phyloP scores from a whole-genome alignment of 2,329 filamentous ascomycete species.

The Ascocoryne sarcoides region DNA sequence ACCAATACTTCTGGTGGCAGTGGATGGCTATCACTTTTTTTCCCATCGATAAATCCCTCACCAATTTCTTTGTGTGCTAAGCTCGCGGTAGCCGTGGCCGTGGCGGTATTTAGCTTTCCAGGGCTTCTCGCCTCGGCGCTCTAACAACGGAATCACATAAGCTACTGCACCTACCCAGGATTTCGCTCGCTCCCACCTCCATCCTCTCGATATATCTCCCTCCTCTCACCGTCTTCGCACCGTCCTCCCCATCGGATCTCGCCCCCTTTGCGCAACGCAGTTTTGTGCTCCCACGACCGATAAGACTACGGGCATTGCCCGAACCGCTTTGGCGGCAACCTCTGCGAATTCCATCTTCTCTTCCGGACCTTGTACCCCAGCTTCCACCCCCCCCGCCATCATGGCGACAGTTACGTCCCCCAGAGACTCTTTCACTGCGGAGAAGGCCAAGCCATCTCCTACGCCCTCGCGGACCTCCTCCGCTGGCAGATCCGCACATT shows the following conservation, averaged over 20 bases:
- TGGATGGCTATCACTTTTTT: background rate
- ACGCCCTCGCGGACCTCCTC: constrained; percentile 22
- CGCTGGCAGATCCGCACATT: constrained; percentile 18
- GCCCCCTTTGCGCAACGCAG: background rate
- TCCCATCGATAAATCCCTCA: background rate
- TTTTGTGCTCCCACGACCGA: background rate
- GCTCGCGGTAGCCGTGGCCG: background rate
- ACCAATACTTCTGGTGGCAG: background rate
- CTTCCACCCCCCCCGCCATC: constrained; percentile 3
- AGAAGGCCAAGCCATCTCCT: constrained; percentile 20
- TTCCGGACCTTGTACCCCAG: constrained; percentile 1
- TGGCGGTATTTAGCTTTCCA: background rate
- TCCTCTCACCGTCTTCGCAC: background rate
- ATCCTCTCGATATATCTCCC: background rate
- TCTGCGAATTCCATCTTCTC: constrained; percentile 4
- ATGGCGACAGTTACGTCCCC: constrained; percentile 25
- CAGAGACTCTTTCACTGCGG: constrained; percentile 13
- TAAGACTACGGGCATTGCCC: constrained; percentile 20
- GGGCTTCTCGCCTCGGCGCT: background rate
- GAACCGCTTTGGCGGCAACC: constrained; percentile 16
- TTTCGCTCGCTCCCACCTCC: background rate
- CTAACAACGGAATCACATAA: background rate
- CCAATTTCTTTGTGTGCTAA: background rate
- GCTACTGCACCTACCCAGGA: background rate
- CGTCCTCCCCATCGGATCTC: background rate